Evolutionary conservation across 2,329 filamentous ascomycete species (phyloP), one percentile per base, ranked within the genome.

Genomic region (Beauveria caledonica): DNA sequence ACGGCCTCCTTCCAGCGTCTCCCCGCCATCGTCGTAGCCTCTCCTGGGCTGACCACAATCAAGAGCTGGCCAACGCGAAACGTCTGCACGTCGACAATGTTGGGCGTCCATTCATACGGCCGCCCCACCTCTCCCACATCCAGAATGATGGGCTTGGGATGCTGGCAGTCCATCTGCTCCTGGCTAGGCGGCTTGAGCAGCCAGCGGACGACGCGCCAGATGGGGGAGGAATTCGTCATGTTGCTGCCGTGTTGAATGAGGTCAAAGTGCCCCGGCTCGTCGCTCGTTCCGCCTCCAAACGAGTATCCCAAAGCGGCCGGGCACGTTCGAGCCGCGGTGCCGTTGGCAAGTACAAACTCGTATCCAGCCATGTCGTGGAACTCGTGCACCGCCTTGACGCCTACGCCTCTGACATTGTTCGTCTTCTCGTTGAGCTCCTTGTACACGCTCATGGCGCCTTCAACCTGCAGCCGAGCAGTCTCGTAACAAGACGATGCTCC

Each of bases 1-100:
- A 94, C 78, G 1, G 89, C 87, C 62, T 83, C 78, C 67, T 88
- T 88, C 92, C 93, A 97, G 23, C 93, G 84, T 19, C 92, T 83
- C 0, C 92, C 92, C 1, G 90, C 84, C 93, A 97, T 97, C 3
- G 92, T 97, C 0, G 89, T 94, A 1, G 89, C 91, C 73, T 97
- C 93, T 29, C 91, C 91, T 0, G 92, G 88, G 36, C 88, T 88
- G 25, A 96, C 84, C 63, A 97, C 86, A 62, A 97, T 87, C 59
- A 95, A 77, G 5, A 97, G 75, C 68, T 94, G 89, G 0, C 93
- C 93, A 0, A 93, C 87, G 13, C 93, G 88, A 13, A 97, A 78
- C 29, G 88, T 79, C 69, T 97, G 93, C 7, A 97, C 82, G 69
- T 97, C 91, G 49, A 96, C 92, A 52, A 96, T 86, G 66, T 96